Conservation (phyloP, 805 yeast species). For the Metschnikowia baotianmanensis region DNA sequence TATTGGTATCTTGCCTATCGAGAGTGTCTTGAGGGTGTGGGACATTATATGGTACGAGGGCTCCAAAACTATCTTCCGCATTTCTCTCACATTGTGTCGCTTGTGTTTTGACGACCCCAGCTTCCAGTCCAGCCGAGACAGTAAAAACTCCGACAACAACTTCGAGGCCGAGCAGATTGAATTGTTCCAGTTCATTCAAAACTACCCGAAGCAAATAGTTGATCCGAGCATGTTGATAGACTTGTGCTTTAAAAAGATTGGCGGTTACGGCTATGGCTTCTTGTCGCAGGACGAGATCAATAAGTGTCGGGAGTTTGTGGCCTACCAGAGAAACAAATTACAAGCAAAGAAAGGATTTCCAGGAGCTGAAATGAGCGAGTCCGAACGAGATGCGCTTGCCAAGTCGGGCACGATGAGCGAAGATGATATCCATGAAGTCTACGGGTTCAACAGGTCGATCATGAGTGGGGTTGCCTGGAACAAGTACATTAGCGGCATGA, state of each 20-base stretch:
- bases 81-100: slow-evolving; percentile 77
- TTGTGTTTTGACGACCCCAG: slow-evolving; percentile 62
- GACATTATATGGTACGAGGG: slow-evolving; percentile 93
- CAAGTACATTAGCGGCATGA: slow-evolving; percentile 53
- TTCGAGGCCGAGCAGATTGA: slow-evolving; percentile 43
- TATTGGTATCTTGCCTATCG: slow-evolving; percentile 86
- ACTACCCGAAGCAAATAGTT: slow-evolving; percentile 66
- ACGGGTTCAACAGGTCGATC: slow-evolving; percentile 42
- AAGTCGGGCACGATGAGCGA: slow-evolving; percentile 22
- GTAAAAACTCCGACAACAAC: slow-evolving; percentile 17
- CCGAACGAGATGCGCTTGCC: slow-evolving; percentile 34
- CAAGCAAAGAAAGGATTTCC: slow-evolving; percentile 27
- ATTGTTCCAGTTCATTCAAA: slow-evolving; percentile 81
- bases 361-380: slow-evolving; percentile 37
- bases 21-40: slow-evolving; percentile 87
- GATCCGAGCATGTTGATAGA: slow-evolving; percentile 72
- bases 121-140: slow-evolving; percentile 31
- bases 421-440: slow-evolving; percentile 41
- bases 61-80: slow-evolving; percentile 78
- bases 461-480: slow-evolving; percentile 65
- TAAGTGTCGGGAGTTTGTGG: slow-evolving; percentile 75
- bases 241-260: slow-evolving; percentile 69
- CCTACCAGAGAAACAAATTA: slow-evolving; percentile 51
- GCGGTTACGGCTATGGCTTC: slow-evolving; percentile 64
- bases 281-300: slow-evolving; percentile 80